Evolutionary conservation across 139 green algal genomes (phyloP), one percentile per base, ranked within the genome.

Genomic region (Picochlorum sp.): DNA sequence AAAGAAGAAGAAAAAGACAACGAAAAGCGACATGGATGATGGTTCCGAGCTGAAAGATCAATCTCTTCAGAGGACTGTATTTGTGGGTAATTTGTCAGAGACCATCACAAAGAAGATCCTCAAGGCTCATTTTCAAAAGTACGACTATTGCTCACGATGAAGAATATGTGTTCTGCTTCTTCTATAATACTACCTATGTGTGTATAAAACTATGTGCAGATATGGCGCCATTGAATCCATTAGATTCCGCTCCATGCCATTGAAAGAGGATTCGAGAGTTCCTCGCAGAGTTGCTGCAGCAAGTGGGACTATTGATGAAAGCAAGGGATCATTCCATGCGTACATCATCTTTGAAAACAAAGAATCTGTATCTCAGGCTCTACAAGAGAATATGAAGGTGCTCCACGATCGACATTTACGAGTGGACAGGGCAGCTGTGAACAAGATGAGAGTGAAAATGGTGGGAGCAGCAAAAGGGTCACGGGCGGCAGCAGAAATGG

Each of bases 11-110:
- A 41, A 41, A 1, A 4, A 41, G 34, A 41, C 1, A 1, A 41
- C 34, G 14, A 41, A 41, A 41, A 14, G 34, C 8, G 34, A 54
- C 47, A 24, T 7, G 15, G 45, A 51, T 3, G 47, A 54, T 24
- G 11, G 4, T 26, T 14, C 47, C n/a, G 47, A 54, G 47, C 5
- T 54, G 18, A 18, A 54, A 13, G 47, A 54, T 20, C 5, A 20
- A 20, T 26, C 16, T 54, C 76, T 92, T 38, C 38, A 52, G 16
- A 74, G 88, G 31, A 97, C 90, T 4, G 64, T 96, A 16, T 97
- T 96, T 76, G 87, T 97, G 14, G 90, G 90, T 60, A 97, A 97
- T 71, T 62, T 97, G 66, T 86, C 89, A 1, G 62, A 69, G 18
- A 67, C 49, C 4, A 75, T 70, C 16, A 87, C 73, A 45, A 49